Base-by-base conservation (phyloP, 2,329 filamentous ascomycete genomes). In the Ophiostoma ips region DNA sequence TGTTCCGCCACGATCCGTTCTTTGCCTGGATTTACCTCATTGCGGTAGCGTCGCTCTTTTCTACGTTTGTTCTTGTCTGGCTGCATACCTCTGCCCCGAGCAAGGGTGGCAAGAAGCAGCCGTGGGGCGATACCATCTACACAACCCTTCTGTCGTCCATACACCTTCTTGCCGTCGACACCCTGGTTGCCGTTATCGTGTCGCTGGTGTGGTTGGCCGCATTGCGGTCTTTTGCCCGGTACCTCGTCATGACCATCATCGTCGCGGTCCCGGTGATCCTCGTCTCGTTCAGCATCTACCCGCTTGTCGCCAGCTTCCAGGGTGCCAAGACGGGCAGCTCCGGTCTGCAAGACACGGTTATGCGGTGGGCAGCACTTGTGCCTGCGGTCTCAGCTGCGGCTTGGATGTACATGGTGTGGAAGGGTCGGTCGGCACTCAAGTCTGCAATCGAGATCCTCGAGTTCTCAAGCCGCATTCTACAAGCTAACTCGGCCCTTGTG, bases 91-190 rank as follows among this genome's bases (percentile, higher is more conserved):
- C 84, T 5, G 70, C 69, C n/a, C 52, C 53, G 13, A 34, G 40
- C 12, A 24, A 24, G 13, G 49, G 45, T 21, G 50, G 52, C 49
- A 72, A 73, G 50, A 84, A 84, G 61, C 75, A 76, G 53, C 83
- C 83, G 1, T 76, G 94, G 51, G 90, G 89, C 13, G 92, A 98
- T 64, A 95, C 90, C 1, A 87, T 98, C 52, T 98, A 98, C 65
- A 87, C 84, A 13, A 88, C 87, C 5, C 69, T 98, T 34, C 83
- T 85, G 58, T 80, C 81, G 47, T 95, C 89, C 0, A 92, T 94
- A 60, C 83, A 92, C 61, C 82, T 96, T 56, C 79, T 98, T 38
- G 85, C 87, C 2, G 79, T 92, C 48, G 94, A 96, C 66, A 96
- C 92, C 1, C 64, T 96, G 16, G 82, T 95, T n/a, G 84, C 92